Evolutionary conservation across 1,139 yeast genomes (phyloP).

Genomic region (Hansenula lynferdii): DNA sequence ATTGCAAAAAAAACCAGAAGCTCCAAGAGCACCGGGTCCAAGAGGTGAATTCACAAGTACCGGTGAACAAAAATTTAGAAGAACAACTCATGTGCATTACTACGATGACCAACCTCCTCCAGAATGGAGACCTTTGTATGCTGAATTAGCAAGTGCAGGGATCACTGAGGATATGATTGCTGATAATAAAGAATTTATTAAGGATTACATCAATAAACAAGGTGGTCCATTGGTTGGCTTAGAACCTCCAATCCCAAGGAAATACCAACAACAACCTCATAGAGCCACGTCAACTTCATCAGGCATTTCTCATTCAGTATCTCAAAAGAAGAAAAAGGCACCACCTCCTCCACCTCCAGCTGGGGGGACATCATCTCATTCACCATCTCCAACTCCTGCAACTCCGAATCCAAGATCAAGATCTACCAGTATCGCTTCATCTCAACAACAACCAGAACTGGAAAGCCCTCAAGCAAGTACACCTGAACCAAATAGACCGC

Average conservation of each 20-base stretch:
- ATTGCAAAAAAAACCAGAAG: conserved; percentile 46
- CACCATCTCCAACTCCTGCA: conserved; percentile 11
- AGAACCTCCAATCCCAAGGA: conserved; percentile 80
- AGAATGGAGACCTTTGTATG: conserved; percentile 76
- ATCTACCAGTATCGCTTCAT: conserved; percentile 17
- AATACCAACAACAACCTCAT: conserved; percentile 29
- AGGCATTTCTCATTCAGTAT: conserved; percentile 10
- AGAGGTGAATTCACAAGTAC: conserved; percentile 53
- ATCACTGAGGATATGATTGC: conserved; percentile 89
- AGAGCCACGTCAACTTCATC: not conserved
- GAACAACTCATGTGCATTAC: conserved; percentile 56
- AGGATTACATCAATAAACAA: conserved; percentile 66
- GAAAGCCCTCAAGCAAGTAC: conserved; percentile 19
- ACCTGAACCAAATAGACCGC: conserved; percentile 21
- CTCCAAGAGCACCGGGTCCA: conserved; percentile 53
- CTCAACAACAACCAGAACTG: conserved; percentile 16
- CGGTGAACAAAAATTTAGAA: conserved; percentile 50
- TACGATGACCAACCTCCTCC: conserved; percentile 82
- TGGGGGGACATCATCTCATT: conserved; percentile 15
- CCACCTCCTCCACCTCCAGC: conserved; percentile 44
- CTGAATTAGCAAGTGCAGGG: conserved; percentile 73
- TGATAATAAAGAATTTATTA: conserved; percentile 76
- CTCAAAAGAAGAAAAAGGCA: conserved; percentile 34
- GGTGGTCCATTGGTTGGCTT: conserved; percentile 85
- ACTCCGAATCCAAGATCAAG: conserved; percentile 18